A percentile compares a stretch with the other conserved stretches of the same genome.
Conservation (phyloP, 306 rosid genomes). For the Urtica urens region DNA sequence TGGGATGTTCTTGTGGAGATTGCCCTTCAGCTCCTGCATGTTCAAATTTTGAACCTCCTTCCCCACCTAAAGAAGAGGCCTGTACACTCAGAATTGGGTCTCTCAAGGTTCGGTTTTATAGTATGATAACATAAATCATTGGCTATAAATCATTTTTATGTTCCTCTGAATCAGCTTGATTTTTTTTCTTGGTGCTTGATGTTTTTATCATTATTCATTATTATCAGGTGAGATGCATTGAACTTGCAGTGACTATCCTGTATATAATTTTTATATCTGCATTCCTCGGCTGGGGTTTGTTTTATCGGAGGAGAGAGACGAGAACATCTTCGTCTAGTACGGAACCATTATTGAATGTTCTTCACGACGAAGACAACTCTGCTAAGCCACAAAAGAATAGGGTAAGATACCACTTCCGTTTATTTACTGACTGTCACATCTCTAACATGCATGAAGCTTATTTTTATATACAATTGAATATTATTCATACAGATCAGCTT, state of each 20-base stretch:
- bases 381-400: conserved; percentile 32
- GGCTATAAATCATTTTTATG: background rate
- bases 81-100: conserved; percentile 63
- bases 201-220: background rate
- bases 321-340: conserved; percentile 28
- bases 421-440: background rate
- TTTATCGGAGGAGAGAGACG: conserved; percentile 44
- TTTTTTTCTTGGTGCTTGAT: conserved; percentile 7
- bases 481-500: too few relatives aligned
- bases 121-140: background rate
- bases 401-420: background rate
- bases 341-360: conserved; percentile 59
- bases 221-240: conserved; percentile 73
- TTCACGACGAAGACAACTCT: conserved; percentile 28
- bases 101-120: conserved; percentile 45
- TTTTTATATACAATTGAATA: too few relatives aligned
- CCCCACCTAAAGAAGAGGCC: conserved; percentile 47
- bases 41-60: conserved; percentile 51
- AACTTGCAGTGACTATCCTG: conserved; percentile 49
- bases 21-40: conserved; percentile 77
- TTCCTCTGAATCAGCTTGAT: too few relatives aligned
- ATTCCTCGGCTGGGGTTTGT: conserved; percentile 65
- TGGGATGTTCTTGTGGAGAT: conserved; percentile 98
- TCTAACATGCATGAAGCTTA: too few relatives aligned
- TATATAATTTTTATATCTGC: conserved; percentile 47